A percentile compares a stretch with the other conserved stretches of the same genome.
Evolutionary conservation across 2,329 filamentous ascomycete species (phyloP).

Genomic region (Tolypocladium pustulatum): DNA sequence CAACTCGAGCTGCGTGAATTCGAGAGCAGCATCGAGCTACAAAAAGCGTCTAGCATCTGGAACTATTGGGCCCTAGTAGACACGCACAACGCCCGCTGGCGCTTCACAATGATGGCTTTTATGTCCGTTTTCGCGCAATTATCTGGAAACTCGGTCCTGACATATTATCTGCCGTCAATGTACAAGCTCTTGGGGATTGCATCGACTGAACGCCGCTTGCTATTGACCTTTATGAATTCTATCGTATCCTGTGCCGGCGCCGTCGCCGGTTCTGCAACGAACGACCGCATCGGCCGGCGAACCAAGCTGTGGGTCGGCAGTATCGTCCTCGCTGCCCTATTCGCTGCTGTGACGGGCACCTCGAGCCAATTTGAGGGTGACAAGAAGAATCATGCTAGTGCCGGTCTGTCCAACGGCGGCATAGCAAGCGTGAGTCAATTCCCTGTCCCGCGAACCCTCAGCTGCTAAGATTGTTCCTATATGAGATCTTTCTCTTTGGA

Average conservation of each 20-base stretch:
- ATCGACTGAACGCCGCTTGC: constrained; percentile 35
- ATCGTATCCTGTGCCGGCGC: constrained; percentile 30
- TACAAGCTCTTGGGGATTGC: constrained; percentile 41
- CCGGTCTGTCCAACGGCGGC: constrained; percentile 28
- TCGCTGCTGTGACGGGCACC: constrained; percentile 34
- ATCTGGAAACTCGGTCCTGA: constrained; percentile 36
- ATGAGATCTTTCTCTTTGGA: constrained; percentile 38
- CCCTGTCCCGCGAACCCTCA: background rate
- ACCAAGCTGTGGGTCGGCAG: constrained; percentile 40
- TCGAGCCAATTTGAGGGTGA: constrained; percentile 27
- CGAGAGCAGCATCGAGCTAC: constrained; percentile 25
- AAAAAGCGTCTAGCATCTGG: constrained; percentile 32
- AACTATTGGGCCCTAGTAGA: constrained; percentile 43
- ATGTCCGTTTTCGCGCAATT: constrained; percentile 46
- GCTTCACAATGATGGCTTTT: constrained; percentile 39
- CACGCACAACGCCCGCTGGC: constrained; percentile 33
- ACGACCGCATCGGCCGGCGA: constrained; percentile 20
- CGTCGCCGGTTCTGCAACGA: constrained; percentile 19
- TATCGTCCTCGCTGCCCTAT: constrained; percentile 33
- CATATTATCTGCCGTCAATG: constrained; percentile 45
- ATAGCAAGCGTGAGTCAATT: constrained; percentile 30
- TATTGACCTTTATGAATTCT: constrained; percentile 29
- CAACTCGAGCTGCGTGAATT: constrained; percentile 29
- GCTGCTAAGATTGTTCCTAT: constrained; percentile 9
- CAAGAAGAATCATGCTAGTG: constrained; percentile 20